Evolutionary conservation across 352 stramenopile genomes (phyloP).

Genomic region (Aphanomyces invadans): DNA sequence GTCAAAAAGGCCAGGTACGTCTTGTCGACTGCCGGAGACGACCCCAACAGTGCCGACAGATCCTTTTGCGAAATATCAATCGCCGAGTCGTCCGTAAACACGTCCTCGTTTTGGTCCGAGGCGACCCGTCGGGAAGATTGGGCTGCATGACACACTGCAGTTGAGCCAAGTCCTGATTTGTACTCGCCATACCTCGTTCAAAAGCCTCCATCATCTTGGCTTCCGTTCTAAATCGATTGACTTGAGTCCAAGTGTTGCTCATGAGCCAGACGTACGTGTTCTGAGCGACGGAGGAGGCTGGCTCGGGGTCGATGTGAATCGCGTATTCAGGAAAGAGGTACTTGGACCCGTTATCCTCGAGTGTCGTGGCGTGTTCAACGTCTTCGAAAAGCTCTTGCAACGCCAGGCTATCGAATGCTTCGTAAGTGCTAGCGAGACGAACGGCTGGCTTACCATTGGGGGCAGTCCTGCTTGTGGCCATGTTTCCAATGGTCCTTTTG

Average conservation of each 20-base stretch:
- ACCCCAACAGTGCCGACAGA: slow-evolving; percentile 61
- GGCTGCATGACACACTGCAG: not conserved
- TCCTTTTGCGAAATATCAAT: slow-evolving; percentile 71
- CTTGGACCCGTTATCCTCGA: slow-evolving; percentile 50
- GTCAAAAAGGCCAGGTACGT: slow-evolving; percentile 77
- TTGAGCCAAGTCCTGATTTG: too few relatives aligned
- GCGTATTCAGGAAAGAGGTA: slow-evolving; percentile 69
- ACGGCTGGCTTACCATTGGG: slow-evolving; percentile 35
- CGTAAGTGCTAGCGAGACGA: not conserved
- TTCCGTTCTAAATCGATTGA: slow-evolving; percentile 33
- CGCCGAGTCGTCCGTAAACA: slow-evolving; percentile 60
- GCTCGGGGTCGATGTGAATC: slow-evolving; percentile 73
- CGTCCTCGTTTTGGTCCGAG: slow-evolving; percentile 35
- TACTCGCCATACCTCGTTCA: slow-evolving; percentile 59
- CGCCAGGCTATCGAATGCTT: slow-evolving; percentile 30
- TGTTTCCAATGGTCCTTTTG: slow-evolving; percentile 74
- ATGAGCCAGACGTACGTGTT: slow-evolving; percentile 40
- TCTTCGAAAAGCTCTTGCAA: slow-evolving; percentile 38
- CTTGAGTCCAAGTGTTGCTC: not conserved
- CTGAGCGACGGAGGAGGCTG: slow-evolving; percentile 43
- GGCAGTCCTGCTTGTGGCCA: slow-evolving; percentile 61
- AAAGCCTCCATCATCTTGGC: slow-evolving; percentile 66
- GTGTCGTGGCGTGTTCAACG: slow-evolving; percentile 26
- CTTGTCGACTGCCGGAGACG: slow-evolving; percentile 49
- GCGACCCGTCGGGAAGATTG: not conserved